Evolutionary conservation across 2,329 filamentous ascomycete species (phyloP), one percentile per base, ranked within the genome.

Genomic region (Tolypocladium tropicale): DNA sequence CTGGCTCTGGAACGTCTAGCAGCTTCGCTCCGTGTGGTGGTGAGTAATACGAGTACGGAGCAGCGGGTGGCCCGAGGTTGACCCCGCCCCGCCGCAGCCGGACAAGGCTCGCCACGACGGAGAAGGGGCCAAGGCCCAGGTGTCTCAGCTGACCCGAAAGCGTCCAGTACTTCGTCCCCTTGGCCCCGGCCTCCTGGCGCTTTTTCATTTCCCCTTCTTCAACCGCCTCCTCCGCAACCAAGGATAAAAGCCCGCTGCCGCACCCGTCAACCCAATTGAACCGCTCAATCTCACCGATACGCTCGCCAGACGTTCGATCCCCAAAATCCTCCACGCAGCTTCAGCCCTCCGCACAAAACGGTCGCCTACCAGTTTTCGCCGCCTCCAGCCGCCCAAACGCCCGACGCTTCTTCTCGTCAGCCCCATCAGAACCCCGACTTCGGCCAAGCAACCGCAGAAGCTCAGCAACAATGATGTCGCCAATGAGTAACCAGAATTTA

Each of bases 401-500:
- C 4, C 46, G 46, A n/a, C 46, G 46, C 46, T 4, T 21, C 46
- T 4, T 21, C 28, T 12, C 46, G 7, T n/a, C 52, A 30, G 28
- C 52, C 14, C 34, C 52, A 4, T 39, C 54, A 39, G 18, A 54
- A n/a, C n/a, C 53, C 59, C 59, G 59, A 53, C 57, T 58, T 60
- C 53, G 55, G 61, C 53, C 52, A 53, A 64, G 55, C 53, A 59
- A 59, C 58, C 61, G 60, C 62, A 56, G 59, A 64, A 63, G 56
- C 59, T 59, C 61, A 59, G 62, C 53, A 67, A 58, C 63, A 75
- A 84, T 84, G 81, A 84, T 84, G 81, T 78, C 81, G 78, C 77
- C 80, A 80, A 89, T 89, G 83, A 89, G 84, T 80, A 78, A 81
- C 73, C 80, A 81, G 74, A 82, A 76, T 76, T 79, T 77, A 77